These are phyloP conservation scores for Schoenoplectus triqueter DNA, from an alignment of 202 grass and related monocot genomes.

Conservation along the genomic window DNA sequence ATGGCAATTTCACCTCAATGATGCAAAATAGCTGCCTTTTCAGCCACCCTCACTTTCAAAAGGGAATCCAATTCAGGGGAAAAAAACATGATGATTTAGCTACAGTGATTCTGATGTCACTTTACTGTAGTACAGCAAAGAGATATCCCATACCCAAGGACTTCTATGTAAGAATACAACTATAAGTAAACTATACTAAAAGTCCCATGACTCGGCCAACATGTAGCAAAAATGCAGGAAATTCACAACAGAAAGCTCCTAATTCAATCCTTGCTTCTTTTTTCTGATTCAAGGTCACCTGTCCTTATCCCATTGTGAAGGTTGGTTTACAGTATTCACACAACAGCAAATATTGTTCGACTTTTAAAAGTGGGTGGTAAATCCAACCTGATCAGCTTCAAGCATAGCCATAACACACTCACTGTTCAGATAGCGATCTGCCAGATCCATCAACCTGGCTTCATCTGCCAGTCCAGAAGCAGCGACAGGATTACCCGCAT, in stretches of 20 bases:
- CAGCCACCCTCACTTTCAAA: slow-evolving; percentile 83
- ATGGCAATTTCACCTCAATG: background rate
- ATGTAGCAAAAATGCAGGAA: background rate
- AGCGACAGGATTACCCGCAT: slow-evolving; percentile 87
- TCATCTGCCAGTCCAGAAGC: slow-evolving; percentile 90
- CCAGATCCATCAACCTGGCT: slow-evolving; percentile 99
- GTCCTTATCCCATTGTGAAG: background rate
- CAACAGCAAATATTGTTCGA: background rate
- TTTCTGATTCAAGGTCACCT: background rate
- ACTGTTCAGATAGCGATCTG: slow-evolving; percentile 98
- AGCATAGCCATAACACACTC: slow-evolving; percentile 99
- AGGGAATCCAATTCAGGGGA: background rate
- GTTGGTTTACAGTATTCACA: background rate
- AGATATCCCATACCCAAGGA: background rate
- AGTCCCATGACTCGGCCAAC: background rate
- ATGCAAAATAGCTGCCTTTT: slow-evolving; percentile 62
- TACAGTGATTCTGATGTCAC: background rate
- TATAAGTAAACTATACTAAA: background rate
- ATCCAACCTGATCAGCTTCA: slow-evolving; percentile 87
- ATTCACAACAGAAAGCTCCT: background rate
- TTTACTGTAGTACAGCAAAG: too few species aligned
- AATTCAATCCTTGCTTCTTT: background rate
- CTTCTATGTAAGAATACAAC: too few species aligned
- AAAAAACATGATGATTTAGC: slow-evolving; percentile 15
- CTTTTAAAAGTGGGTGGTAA: slow-evolving; percentile 1